Percentiles rank a stretch among this genome's conserved stretches.
These are phyloP conservation scores for Patellifolia procumbens DNA, from an alignment of 179 eudicot genomes.

Conservation along the genomic window DNA sequence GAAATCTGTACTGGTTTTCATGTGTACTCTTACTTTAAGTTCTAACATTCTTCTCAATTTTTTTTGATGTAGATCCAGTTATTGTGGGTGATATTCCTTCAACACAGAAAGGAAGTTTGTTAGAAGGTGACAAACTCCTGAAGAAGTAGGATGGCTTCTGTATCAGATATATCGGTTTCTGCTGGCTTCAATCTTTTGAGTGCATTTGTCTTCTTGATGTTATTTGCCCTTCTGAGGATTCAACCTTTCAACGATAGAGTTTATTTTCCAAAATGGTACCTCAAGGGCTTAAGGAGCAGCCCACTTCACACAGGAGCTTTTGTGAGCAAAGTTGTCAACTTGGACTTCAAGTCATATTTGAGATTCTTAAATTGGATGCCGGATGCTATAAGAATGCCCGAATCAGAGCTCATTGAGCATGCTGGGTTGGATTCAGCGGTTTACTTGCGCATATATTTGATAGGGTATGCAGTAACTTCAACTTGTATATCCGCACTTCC, in stretches of 20 bases:
- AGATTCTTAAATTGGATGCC: conserved; percentile 87
- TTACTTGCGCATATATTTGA: conserved; percentile 75
- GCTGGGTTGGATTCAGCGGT: conserved; percentile 89
- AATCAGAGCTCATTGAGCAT: conserved; percentile 80
- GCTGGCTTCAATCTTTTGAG: conserved; percentile 63
- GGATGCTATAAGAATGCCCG: conserved; percentile 80
- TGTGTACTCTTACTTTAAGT: neutral
- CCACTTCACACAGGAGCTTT: conserved; percentile 59
- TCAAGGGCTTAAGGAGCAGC: conserved; percentile 69
- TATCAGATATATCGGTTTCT: conserved; percentile 61
- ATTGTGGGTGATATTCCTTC: neutral
- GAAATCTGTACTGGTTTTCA: neutral
- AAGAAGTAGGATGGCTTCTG: conserved; percentile 58
- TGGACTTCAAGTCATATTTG: conserved; percentile 67
- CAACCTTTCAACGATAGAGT: conserved; percentile 90
- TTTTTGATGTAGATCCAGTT: conserved; percentile 1
- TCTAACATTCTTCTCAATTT: neutral
- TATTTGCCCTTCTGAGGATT: conserved; percentile 72
- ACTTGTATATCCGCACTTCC: neutral
- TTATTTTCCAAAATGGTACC: conserved; percentile 90
- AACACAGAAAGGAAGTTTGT: conserved; percentile 7
- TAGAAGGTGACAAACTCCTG: conserved; percentile 15
- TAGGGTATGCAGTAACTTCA: conserved; percentile 57
- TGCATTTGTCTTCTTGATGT: conserved; percentile 66
- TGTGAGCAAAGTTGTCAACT: conserved; percentile 62